phyloP scores from a whole-genome alignment of 1,284 basidiomycete genomes.

The Waitea zeae region DNA sequence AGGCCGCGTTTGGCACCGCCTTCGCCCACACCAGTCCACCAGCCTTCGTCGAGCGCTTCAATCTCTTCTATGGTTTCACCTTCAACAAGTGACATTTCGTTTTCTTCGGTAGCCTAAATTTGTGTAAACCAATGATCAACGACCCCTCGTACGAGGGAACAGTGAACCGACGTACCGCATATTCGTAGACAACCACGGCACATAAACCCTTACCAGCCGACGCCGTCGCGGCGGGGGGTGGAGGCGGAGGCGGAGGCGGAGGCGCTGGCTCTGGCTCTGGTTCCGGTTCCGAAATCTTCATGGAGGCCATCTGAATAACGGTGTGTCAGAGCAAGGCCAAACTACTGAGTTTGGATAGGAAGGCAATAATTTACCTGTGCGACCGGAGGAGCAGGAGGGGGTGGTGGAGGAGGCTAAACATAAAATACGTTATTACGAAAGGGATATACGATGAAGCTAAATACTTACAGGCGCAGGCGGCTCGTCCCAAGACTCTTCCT shows the following conservation, averaged over 20 bases:
- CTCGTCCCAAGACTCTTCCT: no score
- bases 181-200: constrained; percentile 60
- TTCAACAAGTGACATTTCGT: constrained; percentile 68
- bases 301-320: background rate
- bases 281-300: constrained; percentile 10
- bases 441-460: no score
- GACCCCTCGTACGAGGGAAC: background rate
- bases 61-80: constrained; percentile 73
- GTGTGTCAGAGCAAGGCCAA: no score
- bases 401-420: constrained; percentile 11
- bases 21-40: constrained; percentile 66
- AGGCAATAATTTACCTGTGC: constrained; percentile 6
- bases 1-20: constrained; percentile 48
- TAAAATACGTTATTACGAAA: background rate
- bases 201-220: constrained; percentile 29
- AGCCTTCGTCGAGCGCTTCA: constrained; percentile 72
- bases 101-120: constrained; percentile 57
- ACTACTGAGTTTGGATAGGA: no score
- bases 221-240: constrained; percentile 12
- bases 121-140: no score
- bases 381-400: constrained; percentile 14
- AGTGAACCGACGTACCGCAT: constrained; percentile 30
- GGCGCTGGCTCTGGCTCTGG: constrained; percentile 9
- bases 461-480: no score
- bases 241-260: constrained; percentile 13